Evolutionary conservation across 805 yeast species (phyloP).

Genomic region (Metschnikowia orientalis): DNA sequence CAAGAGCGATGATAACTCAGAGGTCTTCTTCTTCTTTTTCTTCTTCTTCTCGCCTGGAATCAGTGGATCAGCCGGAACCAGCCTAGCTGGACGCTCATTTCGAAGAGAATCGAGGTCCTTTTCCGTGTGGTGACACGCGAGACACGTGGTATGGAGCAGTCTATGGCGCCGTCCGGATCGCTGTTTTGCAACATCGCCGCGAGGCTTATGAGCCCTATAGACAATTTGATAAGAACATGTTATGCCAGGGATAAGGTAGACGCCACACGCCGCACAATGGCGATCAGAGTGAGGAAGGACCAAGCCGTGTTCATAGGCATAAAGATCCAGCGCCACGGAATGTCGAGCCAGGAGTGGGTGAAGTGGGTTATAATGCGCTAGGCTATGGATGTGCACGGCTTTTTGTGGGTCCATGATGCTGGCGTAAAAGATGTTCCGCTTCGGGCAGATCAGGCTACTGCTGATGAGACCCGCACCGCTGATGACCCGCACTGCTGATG

Average conservation of each 20-base stretch:
- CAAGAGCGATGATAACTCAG: conserved; percentile 38
- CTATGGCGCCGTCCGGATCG: conserved; percentile 1
- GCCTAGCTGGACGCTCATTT: conserved; percentile 7
- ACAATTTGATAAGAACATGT: conserved; percentile 22
- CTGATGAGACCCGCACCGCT: no score
- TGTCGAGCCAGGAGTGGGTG: conserved; percentile 25
- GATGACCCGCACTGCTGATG: no score
- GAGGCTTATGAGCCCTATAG: conserved; percentile 13
- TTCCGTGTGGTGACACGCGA: conserved; percentile 17
- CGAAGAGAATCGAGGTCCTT: conserved; percentile 12
- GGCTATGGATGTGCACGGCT: conserved; percentile 25
- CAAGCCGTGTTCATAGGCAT: conserved; percentile 23
- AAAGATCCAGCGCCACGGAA: conserved; percentile 20
- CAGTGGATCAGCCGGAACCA: conserved; percentile 3
- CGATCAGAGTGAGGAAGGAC: conserved; percentile 25
- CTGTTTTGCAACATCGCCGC: no score
- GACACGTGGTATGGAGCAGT: conserved; percentile 18
- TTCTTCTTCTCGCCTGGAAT: conserved; percentile 37
- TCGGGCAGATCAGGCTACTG: no score
- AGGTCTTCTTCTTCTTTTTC: conserved; percentile 43
- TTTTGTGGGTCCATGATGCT: conserved; percentile 9
- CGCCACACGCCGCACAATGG: conserved; percentile 32
- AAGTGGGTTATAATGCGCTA: conserved; percentile 26
- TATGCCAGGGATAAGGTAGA: conserved; percentile 32
- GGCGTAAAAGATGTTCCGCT: no score